Evolutionary conservation across 257 asterid species (phyloP).

Genomic region (Mitragyna speciosa): DNA sequence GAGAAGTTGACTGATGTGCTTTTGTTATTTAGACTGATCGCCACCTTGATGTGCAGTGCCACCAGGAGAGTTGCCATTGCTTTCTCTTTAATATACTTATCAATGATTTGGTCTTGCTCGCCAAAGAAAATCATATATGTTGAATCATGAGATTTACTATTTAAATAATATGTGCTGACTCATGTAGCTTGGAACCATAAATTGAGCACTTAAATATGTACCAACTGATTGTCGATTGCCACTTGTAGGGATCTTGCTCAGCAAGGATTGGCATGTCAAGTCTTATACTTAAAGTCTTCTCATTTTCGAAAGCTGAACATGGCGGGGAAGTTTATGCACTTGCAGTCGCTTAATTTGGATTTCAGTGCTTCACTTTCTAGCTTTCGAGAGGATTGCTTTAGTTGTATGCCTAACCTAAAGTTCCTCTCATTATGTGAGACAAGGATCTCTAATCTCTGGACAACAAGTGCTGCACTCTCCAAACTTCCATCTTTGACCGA

Average conservation of each 20-base stretch:
- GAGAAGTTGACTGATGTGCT: not conserved
- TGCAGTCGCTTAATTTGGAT: conserved; percentile 79
- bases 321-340: conserved; percentile 59
- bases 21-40: not conserved
- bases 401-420: conserved; percentile 76
- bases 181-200: conserved; percentile 11
- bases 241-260: conserved; percentile 77
- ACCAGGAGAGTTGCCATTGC: not conserved
- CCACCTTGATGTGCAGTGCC: conserved; percentile 1
- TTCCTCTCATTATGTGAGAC: conserved; percentile 84
- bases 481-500: conserved; percentile 76
- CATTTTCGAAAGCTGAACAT: conserved; percentile 80
- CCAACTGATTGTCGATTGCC: conserved; percentile 18
- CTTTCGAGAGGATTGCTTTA: conserved; percentile 80
- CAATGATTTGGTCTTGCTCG: not conserved
- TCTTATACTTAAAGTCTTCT: conserved; percentile 66
- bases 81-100: not conserved
- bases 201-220: not conserved
- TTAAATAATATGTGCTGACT: not conserved
- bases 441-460: conserved; percentile 83
- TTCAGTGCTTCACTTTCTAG: conserved; percentile 81
- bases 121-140: not conserved
- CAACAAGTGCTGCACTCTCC: conserved; percentile 72
- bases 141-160: not conserved
- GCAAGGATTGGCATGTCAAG: conserved; percentile 72